Conservation (phyloP, 805 yeast genomes). For the Priceomyces carsonii region DNA sequence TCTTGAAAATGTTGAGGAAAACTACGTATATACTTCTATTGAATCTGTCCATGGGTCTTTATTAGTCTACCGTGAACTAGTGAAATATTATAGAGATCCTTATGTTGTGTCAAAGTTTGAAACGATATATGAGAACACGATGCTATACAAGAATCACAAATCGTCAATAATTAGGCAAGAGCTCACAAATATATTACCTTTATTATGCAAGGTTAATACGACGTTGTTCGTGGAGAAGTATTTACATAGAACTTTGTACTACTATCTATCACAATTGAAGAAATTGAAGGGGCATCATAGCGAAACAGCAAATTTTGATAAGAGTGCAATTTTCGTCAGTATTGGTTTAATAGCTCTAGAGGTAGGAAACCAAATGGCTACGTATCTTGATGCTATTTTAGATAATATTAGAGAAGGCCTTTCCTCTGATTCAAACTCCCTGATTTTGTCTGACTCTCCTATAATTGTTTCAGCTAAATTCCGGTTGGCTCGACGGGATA, state of each 20-base stretch:
- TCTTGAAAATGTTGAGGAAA: conserved; percentile 13
- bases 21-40: conserved; percentile 28
- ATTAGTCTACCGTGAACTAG: conserved; percentile 76
- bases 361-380: conserved; percentile 81
- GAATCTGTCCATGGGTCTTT: conserved; percentile 89
- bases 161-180: conserved; percentile 76
- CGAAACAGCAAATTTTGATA: conserved; percentile 52
- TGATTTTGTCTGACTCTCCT: conserved; percentile 36
- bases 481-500: conserved; percentile 61
- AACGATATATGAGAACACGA: conserved; percentile 72
- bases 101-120: conserved; percentile 72
- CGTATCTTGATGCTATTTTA: conserved; percentile 84
- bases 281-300: conserved; percentile 51
- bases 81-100: conserved; percentile 65
- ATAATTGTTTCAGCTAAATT: conserved; percentile 48
- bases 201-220: conserved; percentile 76
- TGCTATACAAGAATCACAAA: conserved; percentile 75
- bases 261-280: conserved; percentile 76
- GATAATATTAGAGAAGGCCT: conserved; percentile 82
- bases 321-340: conserved; percentile 71
- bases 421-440: conserved; percentile 37
- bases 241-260: conserved; percentile 74
- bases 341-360: conserved; percentile 83
- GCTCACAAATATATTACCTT: conserved; percentile 80
- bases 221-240: conserved; percentile 75